Evolutionary conservation across 306 rosid species (phyloP), one percentile per base, ranked within the genome.

Genomic region (Amphicarpaea edgeworthii): DNA sequence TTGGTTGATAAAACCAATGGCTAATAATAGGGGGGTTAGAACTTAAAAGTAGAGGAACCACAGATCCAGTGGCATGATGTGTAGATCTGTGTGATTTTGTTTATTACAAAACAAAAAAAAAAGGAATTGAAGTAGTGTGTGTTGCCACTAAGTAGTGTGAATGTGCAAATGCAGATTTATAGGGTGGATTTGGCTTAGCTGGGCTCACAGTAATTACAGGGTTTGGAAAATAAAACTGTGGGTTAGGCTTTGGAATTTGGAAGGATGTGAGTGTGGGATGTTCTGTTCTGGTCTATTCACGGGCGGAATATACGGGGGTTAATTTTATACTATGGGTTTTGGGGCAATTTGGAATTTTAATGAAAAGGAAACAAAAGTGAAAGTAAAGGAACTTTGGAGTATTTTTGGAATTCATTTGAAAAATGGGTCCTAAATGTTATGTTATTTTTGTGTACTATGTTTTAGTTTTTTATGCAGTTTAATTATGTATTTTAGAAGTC

Each of bases 201-300:
- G 78, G 78, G 78, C 78, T 74, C 78, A 74, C 40, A 46, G 70
- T 64, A 50, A 74, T 74, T 2, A 2, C 3, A 26, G 47, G 78
- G 70, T 74, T 74, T 28, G 2, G 9, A 1, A 30, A 32, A 15
- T 23, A 61, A 74, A 74, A 74, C 78, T 74, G 69, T 74, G 78
- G 78, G 61, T 60, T 73, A 46, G 12, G 45, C 66, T 54, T 72
- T n/a, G n/a, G n/a, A n/a, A n/a, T 28, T 28, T 4, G 51, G 61
- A 40, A 23, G 43, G 21, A 26, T 12, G 1, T 54, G 57, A 8
- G 11, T 9, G 1, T n/a, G 51, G 16, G 16, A 55, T 72, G 62
- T 60, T n/a, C n/a, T n/a, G n/a, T n/a, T n/a, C 40, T 34, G 40
- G 6, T 34, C 40, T 34, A 10, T 45, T 42, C 70, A 42, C 69